Base-by-base conservation (phyloP, 306 rosid genomes). In the Hippophae gyantsensis region DNA sequence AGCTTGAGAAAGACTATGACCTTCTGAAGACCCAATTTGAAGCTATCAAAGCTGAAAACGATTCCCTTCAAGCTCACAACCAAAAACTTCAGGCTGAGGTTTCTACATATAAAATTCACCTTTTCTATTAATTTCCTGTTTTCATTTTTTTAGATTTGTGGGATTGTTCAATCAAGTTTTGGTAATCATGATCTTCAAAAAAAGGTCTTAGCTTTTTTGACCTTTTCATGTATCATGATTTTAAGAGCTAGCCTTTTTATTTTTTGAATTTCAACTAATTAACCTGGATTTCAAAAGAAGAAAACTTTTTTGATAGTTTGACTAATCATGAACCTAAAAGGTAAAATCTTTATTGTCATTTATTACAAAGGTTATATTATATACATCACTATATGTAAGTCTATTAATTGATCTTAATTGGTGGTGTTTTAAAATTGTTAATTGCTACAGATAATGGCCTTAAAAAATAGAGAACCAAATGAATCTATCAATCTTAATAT, bases 81-180 rank as follows among this genome's bases (percentile, higher is more conserved):
- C 86, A 86, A 62, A 89, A 89, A 66, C 95, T 89, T 72, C 95
- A 86, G 57, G 81, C 87, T 6, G 93, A 89, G 95, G 97, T 89
- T 69, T 25, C 76, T 48, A 12, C 62, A 18, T 43, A 56, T 51
- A 7, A 38, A 10, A 3, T 64, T 42, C 9, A 9, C 13, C 10
- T 11, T 2, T 48, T 49, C 7, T 3, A 12, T 49, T n/a, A 3
- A 12, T 5, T 13, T 13, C 14, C 8, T 49, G 8, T 49, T 49
- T 7, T 48, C 6, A n/a, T 49, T 49, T 8, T 65, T 62, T 53
- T 13, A 32, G 47, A 54, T 56, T 63, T 27, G 38, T 32, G 3
- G 3, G 38, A 32, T 32, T 32, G 38, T 32, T 32, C 38, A 67
- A 64, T 67, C 14, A 68, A 62, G 40, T 67, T 54, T 63, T 57